Evolutionary conservation across 176 grass and related monocot genomes (phyloP), one percentile per base, ranked within the genome.

Genomic region (Tillandsia leiboldiana): DNA sequence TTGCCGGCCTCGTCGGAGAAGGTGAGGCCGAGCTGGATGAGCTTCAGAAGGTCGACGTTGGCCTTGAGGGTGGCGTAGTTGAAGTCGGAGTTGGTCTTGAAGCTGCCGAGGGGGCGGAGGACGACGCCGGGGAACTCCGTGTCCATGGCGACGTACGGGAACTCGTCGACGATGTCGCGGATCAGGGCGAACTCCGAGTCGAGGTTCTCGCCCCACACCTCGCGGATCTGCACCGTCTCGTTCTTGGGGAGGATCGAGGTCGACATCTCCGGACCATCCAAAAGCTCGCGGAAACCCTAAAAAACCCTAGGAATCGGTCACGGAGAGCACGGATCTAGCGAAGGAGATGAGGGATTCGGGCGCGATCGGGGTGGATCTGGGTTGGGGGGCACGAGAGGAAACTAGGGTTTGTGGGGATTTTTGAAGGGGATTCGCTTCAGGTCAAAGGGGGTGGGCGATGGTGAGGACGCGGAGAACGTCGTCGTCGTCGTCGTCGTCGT

Each of bases 31-130:
- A 97, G 77, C 84, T 97, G 93, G 83, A 97, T 97, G 63, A 97
- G 84, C 61, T 97, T 91, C 26, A 97, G 86, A 89, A 92, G 90
- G 83, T 97, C 93, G 11, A 97, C 93, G 82, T 97, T 97, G 73
- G 86, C 84, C 76, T 92, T 97, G 28, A 97, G 84, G 65, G 89
- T 97, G 50, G 89, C 94, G 82, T 97, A 97, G 86, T 97, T 92
- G 84, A 85, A 97, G 67, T 97, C 94, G 6, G 89, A 79, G 3
- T 73, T 82, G 26, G 94, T 85, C 69, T 79, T 87, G 82, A 86
- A 97, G 65, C 83, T 80, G 0, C 94, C 94, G 1, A 92, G 81
- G 48, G 94, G 86, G 50, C 94, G 89, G 77, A 81, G 85, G 27
- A 97, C 94, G 65, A 88, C 83, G 47, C 94, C 93, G 0, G 93